phyloP scores from a whole-genome alignment of 1,284 basidiomycete species.

The Salmacisia buchloeana region DNA sequence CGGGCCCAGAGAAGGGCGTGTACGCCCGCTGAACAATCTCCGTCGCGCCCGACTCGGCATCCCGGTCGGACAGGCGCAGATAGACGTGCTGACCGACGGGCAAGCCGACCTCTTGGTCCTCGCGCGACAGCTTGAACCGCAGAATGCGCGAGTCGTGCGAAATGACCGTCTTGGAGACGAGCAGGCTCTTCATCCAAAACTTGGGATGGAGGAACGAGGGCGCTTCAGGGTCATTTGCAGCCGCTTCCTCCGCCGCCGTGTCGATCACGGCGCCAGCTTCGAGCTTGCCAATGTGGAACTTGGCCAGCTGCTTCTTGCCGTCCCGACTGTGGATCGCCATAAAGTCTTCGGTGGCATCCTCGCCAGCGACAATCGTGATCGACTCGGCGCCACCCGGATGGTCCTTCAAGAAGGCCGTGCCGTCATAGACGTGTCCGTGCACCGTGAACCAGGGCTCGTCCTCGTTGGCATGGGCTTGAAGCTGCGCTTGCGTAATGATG shows the following conservation, averaged over 20 bases:
- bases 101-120: slow-evolving; percentile 58
- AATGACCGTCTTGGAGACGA: slow-evolving; percentile 54
- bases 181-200: slow-evolving; percentile 58
- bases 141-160: slow-evolving; percentile 59
- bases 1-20: slow-evolving; percentile 59
- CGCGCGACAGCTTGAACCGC: slow-evolving; percentile 57
- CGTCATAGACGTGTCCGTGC: slow-evolving; percentile 58
- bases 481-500: slow-evolving; percentile 57
- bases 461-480: slow-evolving; percentile 54
- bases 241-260: slow-evolving; percentile 11
- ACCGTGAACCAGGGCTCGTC: slow-evolving; percentile 63
- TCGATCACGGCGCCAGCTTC: slow-evolving; percentile 6
- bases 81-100: slow-evolving; percentile 64
- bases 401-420: slow-evolving; percentile 58
- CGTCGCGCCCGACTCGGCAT: slow-evolving; percentile 36
- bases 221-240: slow-evolving; percentile 25
- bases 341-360: slow-evolving; percentile 65
- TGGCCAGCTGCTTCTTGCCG: slow-evolving; percentile 56
- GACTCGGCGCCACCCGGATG: slow-evolving; percentile 65
- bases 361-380: slow-evolving; percentile 61
- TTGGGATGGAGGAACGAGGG: slow-evolving; percentile 57
- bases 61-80: slow-evolving; percentile 42
- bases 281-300: slow-evolving; percentile 51
- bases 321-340: slow-evolving; percentile 60
- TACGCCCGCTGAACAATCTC: slow-evolving; percentile 63